Conservation (phyloP, 202 grass and related monocot species). For the Schoenoplectus tabernaemontani region DNA sequence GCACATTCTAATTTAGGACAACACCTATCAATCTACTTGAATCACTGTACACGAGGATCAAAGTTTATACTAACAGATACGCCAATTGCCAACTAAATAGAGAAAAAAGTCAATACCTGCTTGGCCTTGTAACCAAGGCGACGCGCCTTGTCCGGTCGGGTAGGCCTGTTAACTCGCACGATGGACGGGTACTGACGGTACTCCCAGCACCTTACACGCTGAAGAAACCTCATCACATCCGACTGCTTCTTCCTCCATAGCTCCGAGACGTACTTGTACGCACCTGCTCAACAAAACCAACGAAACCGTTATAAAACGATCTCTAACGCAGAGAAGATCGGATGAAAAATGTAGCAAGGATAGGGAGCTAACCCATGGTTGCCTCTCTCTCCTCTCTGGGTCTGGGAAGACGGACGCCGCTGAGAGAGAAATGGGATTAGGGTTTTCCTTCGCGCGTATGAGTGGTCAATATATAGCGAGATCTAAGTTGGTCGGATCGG, state of each 20-base stretch:
- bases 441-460: neutral
- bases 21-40: neutral
- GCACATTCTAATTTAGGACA: neutral
- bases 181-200: slow-evolving; percentile 90
- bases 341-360: neutral
- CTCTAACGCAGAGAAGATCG: neutral
- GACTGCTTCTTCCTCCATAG: slow-evolving; percentile 99
- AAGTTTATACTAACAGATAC: too few species aligned
- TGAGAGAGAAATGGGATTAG: slow-evolving; percentile 8
- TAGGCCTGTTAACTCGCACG: slow-evolving; percentile 65
- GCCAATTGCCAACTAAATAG: neutral
- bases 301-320: neutral
- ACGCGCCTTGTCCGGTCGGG: slow-evolving; percentile 80
- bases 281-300: slow-evolving; percentile 35
- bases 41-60: too few species aligned
- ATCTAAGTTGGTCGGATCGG: neutral
- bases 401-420: neutral
- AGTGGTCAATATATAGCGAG: neutral
- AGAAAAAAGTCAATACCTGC: slow-evolving; percentile 37
- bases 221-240: slow-evolving; percentile 94
- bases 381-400: neutral
- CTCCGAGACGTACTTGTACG: slow-evolving; percentile 92
- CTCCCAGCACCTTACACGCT: slow-evolving; percentile 95
- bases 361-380: neutral
- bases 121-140: slow-evolving; percentile 95